Base-by-base conservation (phyloP, 2,329 filamentous ascomycete species). In the Paecilomyces dactylethromorphus region DNA sequence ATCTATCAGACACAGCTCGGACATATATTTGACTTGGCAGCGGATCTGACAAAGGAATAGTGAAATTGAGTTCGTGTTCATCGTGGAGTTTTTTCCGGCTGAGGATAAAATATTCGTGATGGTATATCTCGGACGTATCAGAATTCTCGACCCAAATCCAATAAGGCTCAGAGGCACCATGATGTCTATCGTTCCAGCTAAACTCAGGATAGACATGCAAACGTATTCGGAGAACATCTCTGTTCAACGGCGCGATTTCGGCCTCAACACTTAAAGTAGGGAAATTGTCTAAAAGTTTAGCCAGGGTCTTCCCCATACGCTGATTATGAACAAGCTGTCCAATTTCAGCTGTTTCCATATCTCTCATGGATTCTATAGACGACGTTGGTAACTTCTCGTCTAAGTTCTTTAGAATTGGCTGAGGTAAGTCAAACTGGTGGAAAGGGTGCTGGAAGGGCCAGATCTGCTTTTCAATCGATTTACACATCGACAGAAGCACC, bases 101-200 rank as follows among this genome's bases (percentile, higher is more conserved):
- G 5, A 99, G 82, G 58, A 99, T 94, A 76, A 99, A 97, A 75
- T 89, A 97, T 72, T 99, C 94, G 64, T 97, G 91, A 68, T 99
- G 94, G 68, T 96, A 97, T 49, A 99, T 97, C 74, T 97, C 92
- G 0, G 91, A 92, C 0, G 92, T 97, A 67, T 97, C 94, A 0
- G 93, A 97, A 71, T 97, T 96, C 74, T 99, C 94, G 2, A 99
- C 93, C 95, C 94, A 99, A 59, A 99, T 89, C 84, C 95, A 99
- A 77, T 95, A 99, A 3, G 93, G 93, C 69, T 99, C 94, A 0
- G 93, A 97, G 2, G 87, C 91, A 18, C 95, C 95, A 69, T 99
- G 92, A 60, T 96, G 85, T 53, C 90, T 87, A 65, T 97, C 93
- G 66, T 96, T 96, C 94, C 94, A 99, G 39, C 81, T 82, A 70